Conservation (phyloP, 2,329 filamentous ascomycete genomes). For the Epichloe uncinata region DNA sequence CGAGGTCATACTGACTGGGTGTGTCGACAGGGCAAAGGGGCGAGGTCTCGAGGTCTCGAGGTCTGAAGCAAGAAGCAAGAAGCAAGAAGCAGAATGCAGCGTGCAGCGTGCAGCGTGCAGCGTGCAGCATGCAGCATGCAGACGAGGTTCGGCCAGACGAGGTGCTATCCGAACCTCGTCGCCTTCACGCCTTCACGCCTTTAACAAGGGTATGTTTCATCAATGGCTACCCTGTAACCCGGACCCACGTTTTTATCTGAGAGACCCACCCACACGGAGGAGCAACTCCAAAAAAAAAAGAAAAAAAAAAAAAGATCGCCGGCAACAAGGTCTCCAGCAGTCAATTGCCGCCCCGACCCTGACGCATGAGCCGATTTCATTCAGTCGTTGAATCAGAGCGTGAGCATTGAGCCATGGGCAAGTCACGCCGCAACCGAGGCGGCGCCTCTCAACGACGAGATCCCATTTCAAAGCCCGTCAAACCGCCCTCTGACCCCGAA, state of each 20-base stretch:
- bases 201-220: too few relatives aligned
- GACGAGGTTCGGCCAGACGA: too few relatives aligned
- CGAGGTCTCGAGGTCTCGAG: too few relatives aligned
- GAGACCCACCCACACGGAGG: neutral
- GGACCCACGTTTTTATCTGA: too few relatives aligned
- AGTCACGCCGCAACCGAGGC: constrained; percentile 41
- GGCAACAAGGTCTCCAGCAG: neutral
- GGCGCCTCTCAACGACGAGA: constrained; percentile 36
- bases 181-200: too few relatives aligned
- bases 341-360: neutral
- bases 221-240: too few relatives aligned
- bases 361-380: too few relatives aligned
- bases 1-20: constrained; percentile 2
- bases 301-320: neutral
- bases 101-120: too few relatives aligned
- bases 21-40: too few relatives aligned
- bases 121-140: too few relatives aligned
- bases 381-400: neutral
- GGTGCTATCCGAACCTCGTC: too few relatives aligned
- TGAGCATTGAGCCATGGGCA: constrained; percentile 34
- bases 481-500: constrained; percentile 49
- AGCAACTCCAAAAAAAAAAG: neutral
- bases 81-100: neutral
- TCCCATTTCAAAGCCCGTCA: constrained; percentile 43
- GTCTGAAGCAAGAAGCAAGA: neutral